Conservation (phyloP, 345 rosid genomes). For the Eucalyptus camaldulensis region DNA sequence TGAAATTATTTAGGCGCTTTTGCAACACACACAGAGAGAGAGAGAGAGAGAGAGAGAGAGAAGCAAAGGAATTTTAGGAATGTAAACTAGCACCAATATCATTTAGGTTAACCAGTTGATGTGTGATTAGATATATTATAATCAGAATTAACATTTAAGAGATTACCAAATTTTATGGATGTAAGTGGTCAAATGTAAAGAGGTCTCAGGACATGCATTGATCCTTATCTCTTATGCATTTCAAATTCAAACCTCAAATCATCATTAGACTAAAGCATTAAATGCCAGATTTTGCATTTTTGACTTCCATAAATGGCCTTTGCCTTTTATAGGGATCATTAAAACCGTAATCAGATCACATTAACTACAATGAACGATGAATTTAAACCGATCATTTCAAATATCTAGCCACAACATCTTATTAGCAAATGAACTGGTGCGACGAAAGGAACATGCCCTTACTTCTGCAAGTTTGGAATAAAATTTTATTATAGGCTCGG, state of each 20-base stretch:
- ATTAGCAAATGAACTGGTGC: background rate
- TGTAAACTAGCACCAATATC: background rate
- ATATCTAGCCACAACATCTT: background rate
- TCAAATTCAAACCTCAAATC: background rate
- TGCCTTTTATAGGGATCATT: background rate
- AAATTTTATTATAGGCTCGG: background rate
- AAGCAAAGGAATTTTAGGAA: background rate
- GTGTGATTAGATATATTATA: background rate
- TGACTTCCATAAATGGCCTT: background rate
- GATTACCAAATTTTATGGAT: background rate
- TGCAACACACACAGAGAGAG: background rate
- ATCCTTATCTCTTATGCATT: background rate
- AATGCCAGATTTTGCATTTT: background rate
- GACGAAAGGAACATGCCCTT: background rate
- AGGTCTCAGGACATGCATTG: background rate
- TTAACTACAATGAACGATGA: background rate
- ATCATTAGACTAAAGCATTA: background rate
- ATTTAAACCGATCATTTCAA: background rate
- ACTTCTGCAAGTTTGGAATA: background rate
- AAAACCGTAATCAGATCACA: background rate
- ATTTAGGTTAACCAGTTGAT: background rate
- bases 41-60: background rate
- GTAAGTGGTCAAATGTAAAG: background rate
- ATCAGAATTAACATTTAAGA: background rate
- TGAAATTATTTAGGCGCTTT: background rate